Evolutionary conservation across 192 early-diverging fungal species (phyloP).

Genomic region (Rhizoclosmatium sp.): DNA sequence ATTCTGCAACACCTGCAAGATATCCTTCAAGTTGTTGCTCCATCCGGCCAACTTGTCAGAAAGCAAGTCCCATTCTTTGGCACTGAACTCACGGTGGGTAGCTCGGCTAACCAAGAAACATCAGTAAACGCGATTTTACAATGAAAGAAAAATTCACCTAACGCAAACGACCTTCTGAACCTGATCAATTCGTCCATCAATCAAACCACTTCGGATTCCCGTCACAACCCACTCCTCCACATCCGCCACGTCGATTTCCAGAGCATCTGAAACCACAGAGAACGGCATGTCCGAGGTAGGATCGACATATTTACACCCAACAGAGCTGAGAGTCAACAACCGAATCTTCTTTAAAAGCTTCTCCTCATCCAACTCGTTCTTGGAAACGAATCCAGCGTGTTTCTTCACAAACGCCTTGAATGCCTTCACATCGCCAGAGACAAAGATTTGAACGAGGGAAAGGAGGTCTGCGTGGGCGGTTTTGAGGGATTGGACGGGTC

Average conservation of each 20-base stretch:
- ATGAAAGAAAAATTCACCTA: slow-evolving; percentile 40
- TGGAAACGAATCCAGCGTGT: slow-evolving; percentile 60
- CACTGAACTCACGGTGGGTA: slow-evolving; percentile 84
- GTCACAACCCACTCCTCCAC: slow-evolving; percentile 98
- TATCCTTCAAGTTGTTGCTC: slow-evolving; percentile 80
- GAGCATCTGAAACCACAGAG: slow-evolving; percentile 71
- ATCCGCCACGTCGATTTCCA: slow-evolving; percentile 78
- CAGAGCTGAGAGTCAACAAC: slow-evolving; percentile 79
- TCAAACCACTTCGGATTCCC: slow-evolving; percentile 86
- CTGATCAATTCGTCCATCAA: slow-evolving; percentile 96
- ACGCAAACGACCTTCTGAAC: slow-evolving; percentile 80
- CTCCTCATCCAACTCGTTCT: slow-evolving; percentile 63
- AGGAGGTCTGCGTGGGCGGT: slow-evolving; percentile 55
- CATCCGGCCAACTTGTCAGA: slow-evolving; percentile 73
- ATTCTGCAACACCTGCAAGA: slow-evolving; percentile 80
- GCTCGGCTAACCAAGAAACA: slow-evolving; percentile 62
- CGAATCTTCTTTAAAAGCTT: slow-evolving; percentile 83
- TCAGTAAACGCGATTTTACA: background rate
- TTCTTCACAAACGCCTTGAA: slow-evolving; percentile 68
- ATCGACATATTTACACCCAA: slow-evolving; percentile 75
- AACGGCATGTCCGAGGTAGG: slow-evolving; percentile 68
- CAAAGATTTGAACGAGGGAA: slow-evolving; percentile 74
- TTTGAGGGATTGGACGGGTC: slow-evolving; percentile 68
- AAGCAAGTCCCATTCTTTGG: slow-evolving; percentile 84
- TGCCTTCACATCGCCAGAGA: slow-evolving; percentile 69